Percentiles rank a stretch among this genome's conserved stretches.
phyloP scores from a whole-genome alignment of 179 eudicot species.

The Amaranthus tricolor region DNA sequence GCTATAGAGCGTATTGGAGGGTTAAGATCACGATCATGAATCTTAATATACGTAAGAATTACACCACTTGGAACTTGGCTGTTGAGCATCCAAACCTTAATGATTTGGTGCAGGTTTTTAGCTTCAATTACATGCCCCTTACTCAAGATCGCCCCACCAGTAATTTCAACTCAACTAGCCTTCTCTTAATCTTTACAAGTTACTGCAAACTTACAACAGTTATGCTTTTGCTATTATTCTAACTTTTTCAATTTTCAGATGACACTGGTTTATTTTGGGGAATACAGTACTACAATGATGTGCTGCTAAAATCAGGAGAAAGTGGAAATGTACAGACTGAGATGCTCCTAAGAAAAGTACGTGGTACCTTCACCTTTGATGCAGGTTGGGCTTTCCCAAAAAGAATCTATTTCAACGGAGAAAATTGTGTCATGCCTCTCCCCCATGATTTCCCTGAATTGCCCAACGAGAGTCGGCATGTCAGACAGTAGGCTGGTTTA shows the following conservation, averaged over 20 bases:
- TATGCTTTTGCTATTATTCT: background rate
- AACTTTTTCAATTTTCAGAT: conserved; percentile 37
- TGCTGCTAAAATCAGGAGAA: conserved; percentile 57
- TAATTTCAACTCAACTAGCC: conserved; percentile 29
- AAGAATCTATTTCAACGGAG: conserved; percentile 72
- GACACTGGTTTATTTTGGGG: conserved; percentile 86
- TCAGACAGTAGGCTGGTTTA: conserved; percentile 4
- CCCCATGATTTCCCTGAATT: conserved; percentile 69
- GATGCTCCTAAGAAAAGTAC: conserved; percentile 60
- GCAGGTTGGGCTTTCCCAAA: conserved; percentile 93
- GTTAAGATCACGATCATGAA: conserved; percentile 74
- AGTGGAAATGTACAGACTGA: conserved; percentile 81
- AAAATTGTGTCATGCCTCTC: conserved; percentile 83
- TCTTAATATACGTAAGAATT: conserved; percentile 59
- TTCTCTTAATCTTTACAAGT: background rate
- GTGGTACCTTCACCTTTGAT: conserved; percentile 58
- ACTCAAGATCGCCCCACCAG: conserved; percentile 48
- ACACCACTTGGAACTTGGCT: conserved; percentile 76
- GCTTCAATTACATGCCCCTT: conserved; percentile 81
- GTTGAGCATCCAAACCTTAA: conserved; percentile 67
- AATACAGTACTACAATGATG: conserved; percentile 64
- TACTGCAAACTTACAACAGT: background rate
- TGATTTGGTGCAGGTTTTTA: conserved; percentile 56
- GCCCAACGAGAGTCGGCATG: conserved; percentile 43
- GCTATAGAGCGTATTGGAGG: conserved; percentile 76